Percentiles rank a stretch among this genome's conserved stretches.
phyloP scores from a whole-genome alignment of 495 filamentous ascomycete genomes.

The Astrothelium subdiscretum region DNA sequence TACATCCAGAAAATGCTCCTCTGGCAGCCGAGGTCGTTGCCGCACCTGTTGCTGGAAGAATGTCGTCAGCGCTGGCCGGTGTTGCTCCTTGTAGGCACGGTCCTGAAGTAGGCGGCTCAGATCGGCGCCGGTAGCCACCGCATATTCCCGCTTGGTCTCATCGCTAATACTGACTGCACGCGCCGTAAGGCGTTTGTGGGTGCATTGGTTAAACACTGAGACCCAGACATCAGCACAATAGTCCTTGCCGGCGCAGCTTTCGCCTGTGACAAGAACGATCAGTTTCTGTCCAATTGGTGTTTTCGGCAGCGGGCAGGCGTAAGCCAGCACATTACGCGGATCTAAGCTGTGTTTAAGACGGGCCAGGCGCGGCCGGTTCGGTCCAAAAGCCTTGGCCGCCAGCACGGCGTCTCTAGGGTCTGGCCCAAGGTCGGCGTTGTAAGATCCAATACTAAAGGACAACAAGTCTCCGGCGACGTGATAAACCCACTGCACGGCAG shows the following conservation, averaged over 20 bases:
- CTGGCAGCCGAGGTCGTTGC: constrained; percentile 37
- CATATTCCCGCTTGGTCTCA: constrained; percentile 48
- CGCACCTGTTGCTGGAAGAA: constrained; percentile 42
- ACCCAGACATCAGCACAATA: constrained; percentile 47
- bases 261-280: constrained; percentile 50
- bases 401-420: constrained; percentile 46
- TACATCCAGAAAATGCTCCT: constrained; percentile 44
- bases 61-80: constrained; percentile 41
- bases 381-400: constrained; percentile 45
- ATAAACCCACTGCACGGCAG: constrained; percentile 47
- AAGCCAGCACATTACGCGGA: constrained; percentile 41
- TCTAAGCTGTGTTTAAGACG: constrained; percentile 43
- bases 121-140: constrained; percentile 39
- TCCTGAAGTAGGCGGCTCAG: constrained; percentile 37
- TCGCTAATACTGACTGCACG: constrained; percentile 49
- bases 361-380: constrained; percentile 38
- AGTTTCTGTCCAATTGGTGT: constrained; percentile 34
- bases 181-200: constrained; percentile 28
- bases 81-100: constrained; percentile 52
- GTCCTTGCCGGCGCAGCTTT: constrained; percentile 49
- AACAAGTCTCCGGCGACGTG: constrained; percentile 36
- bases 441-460: constrained; percentile 41
- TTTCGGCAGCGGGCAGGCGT: constrained; percentile 42
- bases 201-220: constrained; percentile 28
- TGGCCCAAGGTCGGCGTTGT: constrained; percentile 51